These are phyloP conservation scores for Glomus cerebriforme DNA, from an alignment of 192 early-diverging fungal species.

Conservation along the genomic window DNA sequence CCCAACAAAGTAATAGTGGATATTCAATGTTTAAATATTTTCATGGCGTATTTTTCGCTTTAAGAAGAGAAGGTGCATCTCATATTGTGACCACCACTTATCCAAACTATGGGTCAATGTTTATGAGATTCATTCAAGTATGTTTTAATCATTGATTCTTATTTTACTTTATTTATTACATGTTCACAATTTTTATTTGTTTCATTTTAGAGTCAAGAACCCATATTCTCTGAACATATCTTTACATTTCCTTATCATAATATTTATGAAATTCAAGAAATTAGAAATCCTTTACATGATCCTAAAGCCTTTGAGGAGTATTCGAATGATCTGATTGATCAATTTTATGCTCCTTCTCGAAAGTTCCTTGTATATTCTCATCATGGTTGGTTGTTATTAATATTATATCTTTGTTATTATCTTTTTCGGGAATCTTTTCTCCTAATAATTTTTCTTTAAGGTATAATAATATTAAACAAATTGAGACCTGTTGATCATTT, in stretches of 20 bases:
- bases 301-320: slow-evolving; percentile 20
- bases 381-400: background rate
- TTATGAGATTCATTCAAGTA: slow-evolving; percentile 2
- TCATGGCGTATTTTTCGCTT: slow-evolving; percentile 30
- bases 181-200: background rate
- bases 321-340: slow-evolving; percentile 30
- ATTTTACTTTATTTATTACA: too few species aligned
- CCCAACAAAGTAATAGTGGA: background rate
- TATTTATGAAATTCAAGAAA: slow-evolving; percentile 23
- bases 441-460: background rate
- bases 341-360: slow-evolving; percentile 12
- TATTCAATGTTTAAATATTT: slow-evolving; percentile 11
- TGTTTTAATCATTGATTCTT: too few species aligned
- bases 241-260: background rate
- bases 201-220: background rate
- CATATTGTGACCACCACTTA: background rate
- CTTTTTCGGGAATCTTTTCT: background rate
- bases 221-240: slow-evolving; percentile 4
- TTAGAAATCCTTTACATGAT: slow-evolving; percentile 9
- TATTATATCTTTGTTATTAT: background rate
- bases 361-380: slow-evolving; percentile 26
- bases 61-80: background rate
- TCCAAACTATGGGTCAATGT: slow-evolving; percentile 25
- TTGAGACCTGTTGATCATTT: slow-evolving; percentile 20
- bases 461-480: background rate